These are phyloP conservation scores for Fusarium robinianum DNA, from an alignment of 2,329 filamentous ascomycete species.

Conservation along the genomic window DNA sequence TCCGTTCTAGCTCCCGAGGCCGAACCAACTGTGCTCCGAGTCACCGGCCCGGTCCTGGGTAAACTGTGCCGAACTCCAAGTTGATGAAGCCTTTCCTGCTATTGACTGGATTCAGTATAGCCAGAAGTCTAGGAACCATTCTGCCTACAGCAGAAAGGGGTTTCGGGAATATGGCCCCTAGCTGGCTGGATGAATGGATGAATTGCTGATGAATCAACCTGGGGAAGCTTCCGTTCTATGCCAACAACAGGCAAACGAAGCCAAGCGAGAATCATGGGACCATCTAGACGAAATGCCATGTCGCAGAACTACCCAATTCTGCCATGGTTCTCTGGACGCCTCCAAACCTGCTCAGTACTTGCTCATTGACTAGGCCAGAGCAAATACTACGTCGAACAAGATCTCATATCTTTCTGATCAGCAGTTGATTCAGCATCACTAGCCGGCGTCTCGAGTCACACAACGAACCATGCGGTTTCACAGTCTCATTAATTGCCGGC, in stretches of 20 bases:
- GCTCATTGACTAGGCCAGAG: not conserved
- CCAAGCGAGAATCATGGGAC: constrained; percentile 5
- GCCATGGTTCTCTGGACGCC: no score
- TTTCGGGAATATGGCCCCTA: constrained; percentile 21
- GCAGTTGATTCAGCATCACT: not conserved
- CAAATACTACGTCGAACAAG: constrained; percentile 2
- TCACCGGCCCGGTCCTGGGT: constrained; percentile 26
- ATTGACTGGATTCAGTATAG: constrained; percentile 2
- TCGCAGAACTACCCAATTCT: constrained; percentile 1
- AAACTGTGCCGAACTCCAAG: constrained; percentile 13
- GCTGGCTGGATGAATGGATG: constrained; percentile 13
- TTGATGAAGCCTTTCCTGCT: not conserved
- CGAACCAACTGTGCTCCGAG: constrained; percentile 14
- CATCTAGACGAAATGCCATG: constrained; percentile 7
- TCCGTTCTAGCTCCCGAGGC: constrained; percentile 12
- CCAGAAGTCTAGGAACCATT: no score
- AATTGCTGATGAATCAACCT: constrained; percentile 17
- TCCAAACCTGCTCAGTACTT: no score
- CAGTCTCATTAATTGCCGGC: constrained; percentile 16
- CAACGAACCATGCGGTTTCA: not conserved
- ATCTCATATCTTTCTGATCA: constrained; percentile 2
- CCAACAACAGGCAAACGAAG: constrained; percentile 19
- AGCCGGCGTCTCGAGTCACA: not conserved
- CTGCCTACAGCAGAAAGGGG: constrained; percentile 12
- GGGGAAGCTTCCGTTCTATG: no score